A percentile compares a stretch with the other conserved stretches of the same genome.
Evolutionary conservation across 108 stramenopile species (phyloP).

Genomic region (Pseudonitzschia pungens): DNA sequence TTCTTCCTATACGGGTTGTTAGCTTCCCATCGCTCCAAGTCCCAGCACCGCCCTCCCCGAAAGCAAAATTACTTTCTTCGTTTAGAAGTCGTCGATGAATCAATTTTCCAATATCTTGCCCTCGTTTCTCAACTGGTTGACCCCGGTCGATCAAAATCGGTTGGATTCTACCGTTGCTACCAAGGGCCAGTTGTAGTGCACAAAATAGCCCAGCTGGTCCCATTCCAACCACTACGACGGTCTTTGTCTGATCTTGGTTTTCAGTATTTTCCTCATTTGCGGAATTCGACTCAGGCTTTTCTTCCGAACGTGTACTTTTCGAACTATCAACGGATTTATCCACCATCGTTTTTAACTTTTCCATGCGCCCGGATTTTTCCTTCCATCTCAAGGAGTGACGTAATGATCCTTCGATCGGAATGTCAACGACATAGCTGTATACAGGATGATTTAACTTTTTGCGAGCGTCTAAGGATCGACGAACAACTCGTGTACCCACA

Average conservation of each 20-base stretch:
- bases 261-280: neutral
- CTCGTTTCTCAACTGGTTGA: constrained; percentile 89
- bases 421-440: constrained; percentile 77
- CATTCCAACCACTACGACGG: constrained; percentile 73
- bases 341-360: constrained; percentile 1
- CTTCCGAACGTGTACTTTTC: neutral
- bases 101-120: constrained; percentile 88
- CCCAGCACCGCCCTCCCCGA: constrained; percentile 96
- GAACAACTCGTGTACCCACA: constrained; percentile 49
- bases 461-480: constrained; percentile 81
- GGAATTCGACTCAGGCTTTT: neutral
- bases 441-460: constrained; percentile 49
- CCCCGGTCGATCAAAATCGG: constrained; percentile 89
- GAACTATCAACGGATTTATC: neutral
- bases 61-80: constrained; percentile 85
- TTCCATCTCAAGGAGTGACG: constrained; percentile 5
- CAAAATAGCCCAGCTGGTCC: constrained; percentile 94
- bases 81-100: constrained; percentile 54
- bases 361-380: constrained; percentile 10
- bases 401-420: constrained; percentile 9
- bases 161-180: constrained; percentile 40
- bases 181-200: constrained; percentile 69
- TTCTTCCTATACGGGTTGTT: constrained; percentile 91
- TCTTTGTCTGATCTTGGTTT: constrained; percentile 14
- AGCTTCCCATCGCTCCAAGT: constrained; percentile 97